These are phyloP conservation scores for Labyrinthula sp. DNA, from an alignment of 352 stramenopile species.

Conservation along the genomic window DNA sequence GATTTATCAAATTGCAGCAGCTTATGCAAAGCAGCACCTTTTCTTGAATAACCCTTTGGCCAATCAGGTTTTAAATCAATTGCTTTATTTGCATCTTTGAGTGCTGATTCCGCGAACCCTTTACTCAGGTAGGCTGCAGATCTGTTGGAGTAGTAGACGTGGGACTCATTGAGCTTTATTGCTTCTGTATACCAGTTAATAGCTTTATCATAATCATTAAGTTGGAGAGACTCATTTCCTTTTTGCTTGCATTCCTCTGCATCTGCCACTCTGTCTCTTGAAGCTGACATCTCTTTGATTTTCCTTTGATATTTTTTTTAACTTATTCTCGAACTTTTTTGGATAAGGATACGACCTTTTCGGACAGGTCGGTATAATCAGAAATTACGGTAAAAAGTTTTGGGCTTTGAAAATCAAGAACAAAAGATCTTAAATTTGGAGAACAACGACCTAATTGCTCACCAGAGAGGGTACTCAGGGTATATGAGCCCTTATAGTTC, in stretches of 20 bases:
- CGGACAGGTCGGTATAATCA: too few relatives aligned
- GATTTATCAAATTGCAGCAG: constrained; percentile 60
- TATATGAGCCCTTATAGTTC: too few relatives aligned
- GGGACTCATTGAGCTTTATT: constrained; percentile 78
- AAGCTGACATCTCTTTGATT: constrained; percentile 1
- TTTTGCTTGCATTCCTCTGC: constrained; percentile 58
- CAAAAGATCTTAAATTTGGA: too few relatives aligned
- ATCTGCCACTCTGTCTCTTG: constrained; percentile 8
- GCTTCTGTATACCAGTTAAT: constrained; percentile 87
- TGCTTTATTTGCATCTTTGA: constrained; percentile 84
- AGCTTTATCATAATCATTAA: constrained; percentile 71
- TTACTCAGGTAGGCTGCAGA: constrained; percentile 89
- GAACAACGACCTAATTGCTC: too few relatives aligned
- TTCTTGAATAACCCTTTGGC: constrained; percentile 88
- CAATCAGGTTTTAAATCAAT: constrained; percentile 78
- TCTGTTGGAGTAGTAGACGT: constrained; percentile 95
- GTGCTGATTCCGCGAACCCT: constrained; percentile 62
- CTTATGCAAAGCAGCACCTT: constrained; percentile 85
- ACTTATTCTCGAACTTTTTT: too few relatives aligned
- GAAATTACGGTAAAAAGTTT: too few relatives aligned
- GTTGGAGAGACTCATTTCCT: constrained; percentile 79
- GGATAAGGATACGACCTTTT: too few relatives aligned
- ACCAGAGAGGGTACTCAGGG: too few relatives aligned
- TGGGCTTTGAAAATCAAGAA: too few relatives aligned
- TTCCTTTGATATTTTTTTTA: too few relatives aligned